Conservation (phyloP, 2,329 filamentous ascomycete genomes). For the Canariomyces notabilis region DNA sequence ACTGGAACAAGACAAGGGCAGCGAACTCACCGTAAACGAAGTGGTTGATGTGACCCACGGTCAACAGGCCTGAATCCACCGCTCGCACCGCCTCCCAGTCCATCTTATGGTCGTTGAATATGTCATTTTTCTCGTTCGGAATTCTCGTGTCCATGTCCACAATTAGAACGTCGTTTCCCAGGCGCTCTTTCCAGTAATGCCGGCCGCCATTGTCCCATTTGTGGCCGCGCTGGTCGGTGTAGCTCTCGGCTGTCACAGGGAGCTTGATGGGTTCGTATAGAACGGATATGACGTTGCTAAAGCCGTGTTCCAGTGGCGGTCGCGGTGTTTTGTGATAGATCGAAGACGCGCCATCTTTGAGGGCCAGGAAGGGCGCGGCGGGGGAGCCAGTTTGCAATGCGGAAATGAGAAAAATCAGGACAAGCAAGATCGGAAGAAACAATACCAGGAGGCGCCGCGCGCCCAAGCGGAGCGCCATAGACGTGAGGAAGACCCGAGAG, state of each 20-base stretch:
- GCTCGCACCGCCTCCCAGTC: constrained; percentile 5
- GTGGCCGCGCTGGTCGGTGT: constrained; percentile 7
- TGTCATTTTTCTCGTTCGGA: constrained; percentile 5
- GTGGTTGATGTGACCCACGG: constrained; percentile 25
- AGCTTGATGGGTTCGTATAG: constrained; percentile 9
- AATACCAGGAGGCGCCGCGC: neutral
- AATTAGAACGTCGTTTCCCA: constrained; percentile 10
- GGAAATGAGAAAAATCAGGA: neutral
- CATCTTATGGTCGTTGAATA: constrained; percentile 12
- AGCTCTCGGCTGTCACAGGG: constrained; percentile 1
- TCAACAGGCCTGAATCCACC: constrained; percentile 27
- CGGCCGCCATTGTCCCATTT: constrained; percentile 1
- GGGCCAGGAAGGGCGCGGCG: neutral
- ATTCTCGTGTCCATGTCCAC: constrained; percentile 14
- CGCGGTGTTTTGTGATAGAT: neutral
- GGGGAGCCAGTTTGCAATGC: neutral
- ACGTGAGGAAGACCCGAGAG: no score
- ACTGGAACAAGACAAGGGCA: neutral
- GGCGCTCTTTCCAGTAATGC: constrained; percentile 2
- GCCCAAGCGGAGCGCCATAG: neutral
- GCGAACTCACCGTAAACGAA: constrained; percentile 32
- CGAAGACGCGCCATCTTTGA: neutral
- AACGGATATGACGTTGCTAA: constrained; percentile 3
- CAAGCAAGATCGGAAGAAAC: neutral
- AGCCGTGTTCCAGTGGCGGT: neutral